Evolutionary conservation across 75 land plant species (phyloP), one percentile per base, ranked within the genome.

Genomic region (Picea sitchensis): DNA sequence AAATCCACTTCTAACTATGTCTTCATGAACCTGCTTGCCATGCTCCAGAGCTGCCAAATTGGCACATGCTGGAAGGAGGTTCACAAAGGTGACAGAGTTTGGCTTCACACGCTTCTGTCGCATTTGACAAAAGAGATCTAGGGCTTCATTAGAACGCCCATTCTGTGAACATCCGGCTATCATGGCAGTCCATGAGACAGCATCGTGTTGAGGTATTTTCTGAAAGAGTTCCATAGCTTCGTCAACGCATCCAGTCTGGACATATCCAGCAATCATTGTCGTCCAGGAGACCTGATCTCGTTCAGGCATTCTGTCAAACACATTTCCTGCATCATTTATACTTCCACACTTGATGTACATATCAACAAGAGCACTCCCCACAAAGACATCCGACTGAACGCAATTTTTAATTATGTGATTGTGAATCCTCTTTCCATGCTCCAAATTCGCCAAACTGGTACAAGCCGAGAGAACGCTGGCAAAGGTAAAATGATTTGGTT

Each of bases 121-220:
- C 85, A 87, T 87, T 65, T 23, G 67, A 61, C 77, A 74, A 68
- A 81, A 80, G 65, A 58, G 11, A 34, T 78, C 57, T 30, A 79
- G 7, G 15, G 57, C 87, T 51, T 78, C 78, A 47, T 65, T 38
- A 69, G n/a, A 79, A 56, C 4, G 20, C 15, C 78, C 83, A 57
- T 77, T 26, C 59, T 79, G 79, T 14, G 75, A 38, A 34, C 76
- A 82, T 15, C 69, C 83, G 14, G 59, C 62, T 15, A 82, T 81
- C 17, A 85, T 11, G 65, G 83, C 74, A 69, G 82, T 85, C 87
- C 87, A 85, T 36, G 83, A 61, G 32, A 85, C 83, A 58, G 77
- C 61, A 79, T 83, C 81, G 1, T 36, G 38, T 36, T 51, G 82
- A 8, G 79, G 26, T 26, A 26, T 26, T 26, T 26, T 26, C 26